Evolutionary conservation across 2,329 filamentous ascomycete genomes (phyloP).

Genomic region (Penicillium concentricum): DNA sequence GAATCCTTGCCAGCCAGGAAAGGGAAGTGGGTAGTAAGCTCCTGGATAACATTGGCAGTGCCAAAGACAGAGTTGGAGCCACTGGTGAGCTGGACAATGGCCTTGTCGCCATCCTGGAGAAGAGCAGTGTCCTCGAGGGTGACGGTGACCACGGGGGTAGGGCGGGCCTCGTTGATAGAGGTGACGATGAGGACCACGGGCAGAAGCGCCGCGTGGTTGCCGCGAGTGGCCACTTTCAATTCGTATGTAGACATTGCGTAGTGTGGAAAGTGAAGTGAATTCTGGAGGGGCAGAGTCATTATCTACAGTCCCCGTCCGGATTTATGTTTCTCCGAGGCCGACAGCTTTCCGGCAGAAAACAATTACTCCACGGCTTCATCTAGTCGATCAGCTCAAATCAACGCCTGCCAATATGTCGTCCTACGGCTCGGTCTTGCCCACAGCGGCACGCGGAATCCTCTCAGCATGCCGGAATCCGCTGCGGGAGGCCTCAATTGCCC

Average conservation of each 20-base stretch:
- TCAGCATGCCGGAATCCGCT: conserved; percentile 34
- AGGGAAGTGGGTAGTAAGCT: conserved; percentile 36
- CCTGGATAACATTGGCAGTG: conserved; percentile 31
- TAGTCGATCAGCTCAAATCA: conserved; percentile 11
- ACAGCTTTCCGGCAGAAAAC: conserved; percentile 37
- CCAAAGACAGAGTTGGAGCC: conserved; percentile 32
- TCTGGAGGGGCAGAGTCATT: conserved; percentile 27
- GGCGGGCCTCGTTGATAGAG: conserved; percentile 40
- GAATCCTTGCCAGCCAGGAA: conserved; percentile 39
- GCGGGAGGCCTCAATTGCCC: conserved; percentile 31
- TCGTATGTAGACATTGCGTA: conserved; percentile 33
- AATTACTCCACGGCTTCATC: conserved; percentile 20
- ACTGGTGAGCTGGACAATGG: conserved; percentile 33
- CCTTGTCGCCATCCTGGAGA: conserved; percentile 36
- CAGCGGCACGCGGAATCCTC: conserved; percentile 34
- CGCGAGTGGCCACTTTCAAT: conserved; percentile 41
- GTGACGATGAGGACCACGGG: conserved; percentile 43
- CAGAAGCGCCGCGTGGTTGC: conserved; percentile 42
- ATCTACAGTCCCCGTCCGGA: conserved; percentile 25
- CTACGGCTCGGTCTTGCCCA: conserved; percentile 34
- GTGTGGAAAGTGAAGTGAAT: conserved; percentile 4
- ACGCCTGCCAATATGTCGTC: conserved; percentile 34
- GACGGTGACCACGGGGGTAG: conserved; percentile 36
- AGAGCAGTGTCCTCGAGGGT: conserved; percentile 39
- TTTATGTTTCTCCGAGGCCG: conserved; percentile 33